Conservation (phyloP, 805 yeast species). For the Jamesozyma jinghongensis region DNA sequence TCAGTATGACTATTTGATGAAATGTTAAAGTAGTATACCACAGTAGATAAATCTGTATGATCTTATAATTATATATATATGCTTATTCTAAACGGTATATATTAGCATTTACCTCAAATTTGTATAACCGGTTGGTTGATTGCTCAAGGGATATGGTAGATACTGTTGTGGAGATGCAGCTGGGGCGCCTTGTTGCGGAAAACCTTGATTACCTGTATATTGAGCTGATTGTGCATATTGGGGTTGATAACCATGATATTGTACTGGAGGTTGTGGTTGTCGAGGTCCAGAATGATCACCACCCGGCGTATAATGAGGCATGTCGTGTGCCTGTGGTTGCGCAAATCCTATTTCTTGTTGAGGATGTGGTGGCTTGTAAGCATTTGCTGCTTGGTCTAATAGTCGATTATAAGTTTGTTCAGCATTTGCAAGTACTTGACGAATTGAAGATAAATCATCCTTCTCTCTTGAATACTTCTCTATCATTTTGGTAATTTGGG, state of each 20-base stretch:
- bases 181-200: not conserved
- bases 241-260: not conserved
- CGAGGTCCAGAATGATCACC: not conserved
- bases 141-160: constrained; percentile 9
- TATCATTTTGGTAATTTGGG: constrained; percentile 61
- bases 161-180: not conserved
- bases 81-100: not conserved
- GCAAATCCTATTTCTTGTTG: constrained; percentile 4
- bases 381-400: constrained; percentile 43
- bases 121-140: constrained; percentile 13
- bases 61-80: too few species aligned
- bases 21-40: too few species aligned
- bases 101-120: not conserved
- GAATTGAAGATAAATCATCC: constrained; percentile 66
- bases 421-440: constrained; percentile 62
- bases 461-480: constrained; percentile 70
- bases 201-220: not conserved
- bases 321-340: not conserved
- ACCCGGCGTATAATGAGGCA: not conserved
- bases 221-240: not conserved
- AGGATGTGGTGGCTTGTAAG: constrained; percentile 10
- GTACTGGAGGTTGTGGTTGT: not conserved
- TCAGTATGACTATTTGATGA: too few species aligned
- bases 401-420: constrained; percentile 59
- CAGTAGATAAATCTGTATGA: too few species aligned